These are phyloP conservation scores for Bimuria novae-zelandiae DNA, from an alignment of 2,329 filamentous ascomycete genomes.

Conservation along the genomic window DNA sequence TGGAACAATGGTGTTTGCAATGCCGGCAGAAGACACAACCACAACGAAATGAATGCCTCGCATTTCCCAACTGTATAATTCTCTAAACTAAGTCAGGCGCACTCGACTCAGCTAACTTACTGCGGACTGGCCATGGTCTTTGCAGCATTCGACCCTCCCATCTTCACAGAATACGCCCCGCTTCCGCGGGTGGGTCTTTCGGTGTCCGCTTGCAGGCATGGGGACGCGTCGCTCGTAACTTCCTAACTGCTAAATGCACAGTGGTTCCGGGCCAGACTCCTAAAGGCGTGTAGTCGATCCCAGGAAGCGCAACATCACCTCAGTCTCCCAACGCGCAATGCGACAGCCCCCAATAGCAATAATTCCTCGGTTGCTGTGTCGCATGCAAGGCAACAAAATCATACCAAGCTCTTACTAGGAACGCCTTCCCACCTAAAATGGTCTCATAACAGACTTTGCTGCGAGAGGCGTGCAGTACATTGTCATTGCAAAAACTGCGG, in stretches of 20 bases:
- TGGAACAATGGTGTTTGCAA: too few species aligned
- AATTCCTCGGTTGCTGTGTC: background rate
- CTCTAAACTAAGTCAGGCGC: slow-evolving; percentile 8
- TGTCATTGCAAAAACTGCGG: too few species aligned
- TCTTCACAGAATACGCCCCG: slow-evolving; percentile 3
- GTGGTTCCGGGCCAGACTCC: background rate
- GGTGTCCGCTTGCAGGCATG: slow-evolving; percentile 1
- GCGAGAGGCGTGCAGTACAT: background rate
- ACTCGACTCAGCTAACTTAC: slow-evolving; percentile 6
- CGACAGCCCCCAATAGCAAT: background rate
- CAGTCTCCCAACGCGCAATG: background rate
- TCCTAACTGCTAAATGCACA: background rate
- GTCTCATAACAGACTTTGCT: background rate
- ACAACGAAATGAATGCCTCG: slow-evolving; percentile 1
- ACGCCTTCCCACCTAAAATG: background rate
- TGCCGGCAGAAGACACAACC: too few species aligned
- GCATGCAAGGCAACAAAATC: background rate
- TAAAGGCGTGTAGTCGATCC: background rate
- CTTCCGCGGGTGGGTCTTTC: slow-evolving; percentile 5
- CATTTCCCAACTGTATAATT: background rate
- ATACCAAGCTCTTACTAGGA: background rate
- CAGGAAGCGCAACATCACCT: background rate
- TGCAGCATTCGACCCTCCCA: background rate
- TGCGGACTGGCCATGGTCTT: slow-evolving; percentile 1
- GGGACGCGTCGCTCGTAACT: background rate